Percentiles rank a stretch among this genome's conserved stretches.
Conservation (phyloP, 768 basidiomycete genomes). For the Amanita jacksonii region DNA sequence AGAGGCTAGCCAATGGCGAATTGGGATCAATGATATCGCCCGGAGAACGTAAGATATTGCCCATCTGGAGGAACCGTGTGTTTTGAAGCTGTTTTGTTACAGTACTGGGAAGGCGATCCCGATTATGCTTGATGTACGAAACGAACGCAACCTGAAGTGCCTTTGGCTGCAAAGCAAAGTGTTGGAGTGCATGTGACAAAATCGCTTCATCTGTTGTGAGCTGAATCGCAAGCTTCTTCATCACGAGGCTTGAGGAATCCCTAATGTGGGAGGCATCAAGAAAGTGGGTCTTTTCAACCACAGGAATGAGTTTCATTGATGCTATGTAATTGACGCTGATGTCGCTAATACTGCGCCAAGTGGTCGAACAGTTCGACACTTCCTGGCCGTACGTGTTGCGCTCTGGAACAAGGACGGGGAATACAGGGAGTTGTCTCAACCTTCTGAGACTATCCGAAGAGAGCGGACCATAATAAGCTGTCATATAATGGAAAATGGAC, state of each 20-base stretch:
- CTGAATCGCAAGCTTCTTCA: slow-evolving; percentile 15
- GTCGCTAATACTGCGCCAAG: slow-evolving; percentile 1
- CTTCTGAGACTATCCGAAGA: not conserved
- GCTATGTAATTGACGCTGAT: slow-evolving; percentile 1
- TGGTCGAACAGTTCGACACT: not conserved
- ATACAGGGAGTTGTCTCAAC: slow-evolving; percentile 19
- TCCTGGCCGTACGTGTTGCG: not conserved
- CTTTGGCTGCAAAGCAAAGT: slow-evolving; percentile 20
- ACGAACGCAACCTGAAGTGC: slow-evolving; percentile 20
- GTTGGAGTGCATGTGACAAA: slow-evolving; percentile 17
- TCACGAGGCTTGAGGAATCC: slow-evolving; percentile 15
- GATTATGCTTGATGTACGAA: slow-evolving; percentile 17
- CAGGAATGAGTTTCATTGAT: slow-evolving; percentile 17
- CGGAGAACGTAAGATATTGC: slow-evolving; percentile 16
- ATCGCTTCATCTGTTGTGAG: slow-evolving; percentile 17
- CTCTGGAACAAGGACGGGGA: slow-evolving; percentile 17
- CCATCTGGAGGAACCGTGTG: slow-evolving; percentile 20
- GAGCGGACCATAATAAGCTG: not conserved
- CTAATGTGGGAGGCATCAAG: slow-evolving; percentile 18
- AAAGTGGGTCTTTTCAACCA: slow-evolving; percentile 16
- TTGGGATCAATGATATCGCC: slow-evolving; percentile 15
- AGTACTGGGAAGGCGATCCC: slow-evolving; percentile 16
- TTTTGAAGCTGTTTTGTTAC: slow-evolving; percentile 17
- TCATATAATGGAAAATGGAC: not conserved
- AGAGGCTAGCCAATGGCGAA: slow-evolving; percentile 12